Conservation (phyloP, 2,329 filamentous ascomycete genomes). For the Diplodia sapinea region DNA sequence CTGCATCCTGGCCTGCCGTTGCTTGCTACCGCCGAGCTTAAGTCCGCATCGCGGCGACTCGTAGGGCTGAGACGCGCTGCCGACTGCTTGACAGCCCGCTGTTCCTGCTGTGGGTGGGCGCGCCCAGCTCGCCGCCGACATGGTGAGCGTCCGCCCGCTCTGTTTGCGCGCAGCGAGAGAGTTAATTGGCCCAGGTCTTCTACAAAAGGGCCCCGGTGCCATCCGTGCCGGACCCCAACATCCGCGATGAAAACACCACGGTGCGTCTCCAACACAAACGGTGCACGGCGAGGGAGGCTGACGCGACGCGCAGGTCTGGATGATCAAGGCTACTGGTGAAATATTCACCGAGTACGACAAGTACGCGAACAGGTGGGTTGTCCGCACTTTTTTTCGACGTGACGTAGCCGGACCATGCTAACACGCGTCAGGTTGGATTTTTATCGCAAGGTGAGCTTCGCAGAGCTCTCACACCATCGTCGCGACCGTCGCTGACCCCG, state of each 20-base stretch:
- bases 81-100: constrained; percentile 16
- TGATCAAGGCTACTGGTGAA: constrained; percentile 88
- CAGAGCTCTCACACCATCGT: not conserved
- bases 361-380: constrained; percentile 79
- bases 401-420: not conserved
- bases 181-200: constrained; percentile 70
- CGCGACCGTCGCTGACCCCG: constrained; percentile 24
- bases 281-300: constrained; percentile 37
- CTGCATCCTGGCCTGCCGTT: constrained; percentile 2
- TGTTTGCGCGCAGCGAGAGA: not conserved
- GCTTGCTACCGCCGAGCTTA: constrained; percentile 27
- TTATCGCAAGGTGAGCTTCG: constrained; percentile 77
- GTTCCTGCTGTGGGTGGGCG: constrained; percentile 14
- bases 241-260: constrained; percentile 83
- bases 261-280: constrained; percentile 57
- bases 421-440: constrained; percentile 76
- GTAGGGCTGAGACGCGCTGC: constrained; percentile 30
- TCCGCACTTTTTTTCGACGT: constrained; percentile 33
- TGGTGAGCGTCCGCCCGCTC: constrained; percentile 40
- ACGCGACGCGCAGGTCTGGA: constrained; percentile 72
- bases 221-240: constrained; percentile 72
- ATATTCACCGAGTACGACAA: constrained; percentile 87
- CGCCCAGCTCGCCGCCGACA: constrained; percentile 36
- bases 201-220: constrained; percentile 96
- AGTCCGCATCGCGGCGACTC: constrained; percentile 29